Evolutionary conservation across 305 asterid genomes (phyloP).

Genomic region (Rubia occidens): DNA sequence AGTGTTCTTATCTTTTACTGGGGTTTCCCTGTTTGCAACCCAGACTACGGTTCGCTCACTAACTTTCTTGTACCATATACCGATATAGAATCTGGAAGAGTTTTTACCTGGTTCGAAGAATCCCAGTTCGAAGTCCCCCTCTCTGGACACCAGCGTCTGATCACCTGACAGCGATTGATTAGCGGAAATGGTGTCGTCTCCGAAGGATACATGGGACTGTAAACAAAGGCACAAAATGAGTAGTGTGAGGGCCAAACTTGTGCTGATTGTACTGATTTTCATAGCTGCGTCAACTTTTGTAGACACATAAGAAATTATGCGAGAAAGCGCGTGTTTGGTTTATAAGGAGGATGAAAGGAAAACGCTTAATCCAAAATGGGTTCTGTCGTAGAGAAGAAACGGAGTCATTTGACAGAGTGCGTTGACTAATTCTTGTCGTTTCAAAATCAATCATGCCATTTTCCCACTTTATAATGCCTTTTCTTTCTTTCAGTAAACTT

Average conservation of each 20-base stretch:
- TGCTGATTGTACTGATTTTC: conserved; percentile 7
- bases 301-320: background rate
- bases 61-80: conserved; percentile 57
- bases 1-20: conserved; percentile 29
- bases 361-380: background rate
- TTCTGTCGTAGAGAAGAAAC: background rate
- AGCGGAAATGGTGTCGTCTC: conserved; percentile 27
- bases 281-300: conserved; percentile 17
- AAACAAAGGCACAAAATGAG: conserved; percentile 21
- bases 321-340: background rate
- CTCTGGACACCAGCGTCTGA: conserved; percentile 29
- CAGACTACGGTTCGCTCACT: conserved; percentile 39
- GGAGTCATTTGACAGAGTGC: background rate
- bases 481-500: no score
- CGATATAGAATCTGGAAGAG: conserved; percentile 42
- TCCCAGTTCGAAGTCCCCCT: conserved; percentile 31
- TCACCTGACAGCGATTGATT: conserved; percentile 33
- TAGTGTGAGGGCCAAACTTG: conserved; percentile 2
- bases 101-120: conserved; percentile 34
- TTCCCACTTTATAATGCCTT: no score
- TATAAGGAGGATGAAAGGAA: conserved; percentile 8
- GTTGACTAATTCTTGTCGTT: no score
- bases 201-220: conserved; percentile 13
- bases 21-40: conserved; percentile 68
- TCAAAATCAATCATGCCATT: no score